These are phyloP conservation scores for Verticillium albo-atrum DNA, from an alignment of 2,329 filamentous ascomycete genomes.

Conservation along the genomic window DNA sequence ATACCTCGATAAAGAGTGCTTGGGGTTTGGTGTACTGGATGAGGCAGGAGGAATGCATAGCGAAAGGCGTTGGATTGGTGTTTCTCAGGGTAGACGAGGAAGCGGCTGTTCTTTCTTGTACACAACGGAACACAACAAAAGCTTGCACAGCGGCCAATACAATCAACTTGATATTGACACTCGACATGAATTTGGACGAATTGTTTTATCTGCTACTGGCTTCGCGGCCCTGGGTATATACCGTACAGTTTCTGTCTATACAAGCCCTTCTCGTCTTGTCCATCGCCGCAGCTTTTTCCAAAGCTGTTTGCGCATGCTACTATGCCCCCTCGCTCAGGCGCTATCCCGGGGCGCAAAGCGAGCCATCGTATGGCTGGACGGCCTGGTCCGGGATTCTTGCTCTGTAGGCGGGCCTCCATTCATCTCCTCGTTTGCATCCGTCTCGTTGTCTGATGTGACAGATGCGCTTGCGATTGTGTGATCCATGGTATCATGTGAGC, in stretches of 20 bases:
- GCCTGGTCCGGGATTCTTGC: background rate
- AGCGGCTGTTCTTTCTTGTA: background rate
- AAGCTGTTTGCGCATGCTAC: background rate
- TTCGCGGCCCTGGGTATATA: background rate
- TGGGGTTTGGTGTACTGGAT: background rate
- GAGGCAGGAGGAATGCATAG: constrained; percentile 6
- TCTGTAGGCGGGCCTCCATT: background rate
- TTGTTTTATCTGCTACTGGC: background rate
- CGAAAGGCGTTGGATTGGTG: constrained; percentile 9
- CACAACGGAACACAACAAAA: background rate
- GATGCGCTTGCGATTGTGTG: background rate
- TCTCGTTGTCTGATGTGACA: background rate
- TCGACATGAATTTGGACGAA: background rate
- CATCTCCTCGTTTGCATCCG: background rate
- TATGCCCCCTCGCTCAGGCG: background rate
- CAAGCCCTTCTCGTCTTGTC: background rate
- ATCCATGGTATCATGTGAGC: background rate
- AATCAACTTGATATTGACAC: background rate
- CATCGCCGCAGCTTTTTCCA: background rate
- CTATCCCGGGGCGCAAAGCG: background rate
- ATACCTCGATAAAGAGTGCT: background rate
- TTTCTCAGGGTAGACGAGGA: background rate
- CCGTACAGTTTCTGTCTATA: background rate
- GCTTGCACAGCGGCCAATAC: background rate
- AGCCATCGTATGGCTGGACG: background rate